Base-by-base conservation (phyloP, 176 grass and related monocot species). In the Canna indica region DNA sequence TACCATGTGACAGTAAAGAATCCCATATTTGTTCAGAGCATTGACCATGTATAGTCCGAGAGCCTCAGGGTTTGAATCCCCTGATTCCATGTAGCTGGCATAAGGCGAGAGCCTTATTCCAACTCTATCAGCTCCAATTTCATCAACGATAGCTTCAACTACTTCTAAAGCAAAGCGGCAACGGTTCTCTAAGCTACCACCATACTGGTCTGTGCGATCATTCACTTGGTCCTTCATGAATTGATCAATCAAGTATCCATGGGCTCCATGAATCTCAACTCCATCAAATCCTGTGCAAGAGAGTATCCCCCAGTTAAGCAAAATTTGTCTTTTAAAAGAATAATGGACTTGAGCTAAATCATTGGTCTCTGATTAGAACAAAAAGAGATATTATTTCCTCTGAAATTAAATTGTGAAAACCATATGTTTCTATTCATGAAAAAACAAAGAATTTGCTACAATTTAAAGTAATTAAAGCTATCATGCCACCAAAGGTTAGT, bases 171-270 rank as follows among this genome's bases (percentile, higher is more conserved):
- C 85, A 77, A 90, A 90, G 16, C 77, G 72, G 68, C 91, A 95
- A 50, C 82, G 87, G 16, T 95, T 90, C 34, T 88, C 87, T 36
- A 95, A 66, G 72, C 68, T 88, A 29, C 87, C 85, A 64, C 91
- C 84, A 68, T 95, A 90, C 56, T 64, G 44, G 65, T 95, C 91
- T 0, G 77, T 77, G 5, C 84, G 84, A 57, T 90, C 85, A 77
- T 95, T 86, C 22, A 88, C 72, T 81, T 79, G 67, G 75, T 88
- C 91, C 60, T 90, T 90, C 17, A 95, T 24, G 71, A 95, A 95
- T 18, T 90, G 91, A 38, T 90, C 91, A 12, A 95, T 85, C 78
- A 95, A 80, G 67, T 90, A 95, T 58, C 85, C 87, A 52, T 95
- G 79, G 30, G 85, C 82, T 58, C 81, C 82, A 77, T 95, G 91